These are phyloP conservation scores for Saccharomyces eubayanus DNA, from an alignment of 805 yeast species.

Conservation along the genomic window DNA sequence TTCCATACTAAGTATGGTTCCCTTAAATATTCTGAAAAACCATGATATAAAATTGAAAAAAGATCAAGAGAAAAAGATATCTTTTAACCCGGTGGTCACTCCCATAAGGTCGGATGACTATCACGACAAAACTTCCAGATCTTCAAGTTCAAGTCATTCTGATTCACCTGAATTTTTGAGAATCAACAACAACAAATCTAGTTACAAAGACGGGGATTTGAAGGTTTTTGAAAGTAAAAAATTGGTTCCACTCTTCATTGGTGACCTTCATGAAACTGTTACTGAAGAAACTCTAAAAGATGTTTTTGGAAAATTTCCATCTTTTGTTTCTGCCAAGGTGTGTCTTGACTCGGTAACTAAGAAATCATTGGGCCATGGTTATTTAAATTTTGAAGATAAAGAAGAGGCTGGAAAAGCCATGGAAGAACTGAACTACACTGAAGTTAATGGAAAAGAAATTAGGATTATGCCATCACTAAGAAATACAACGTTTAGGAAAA, in stretches of 20 bases:
- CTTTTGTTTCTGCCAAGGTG: constrained; percentile 51
- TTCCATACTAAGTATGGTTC: neutral
- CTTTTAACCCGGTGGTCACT: neutral
- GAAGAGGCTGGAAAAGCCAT: constrained; percentile 49
- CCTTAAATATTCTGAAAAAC: neutral
- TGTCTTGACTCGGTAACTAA: constrained; percentile 48
- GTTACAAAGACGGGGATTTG: neutral
- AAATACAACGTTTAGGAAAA: constrained; percentile 34
- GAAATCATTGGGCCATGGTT: constrained; percentile 63
- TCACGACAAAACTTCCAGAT: neutral
- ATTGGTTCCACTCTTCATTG: constrained; percentile 45
- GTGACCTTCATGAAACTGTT: constrained; percentile 46
- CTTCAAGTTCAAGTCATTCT: constrained; percentile 2
- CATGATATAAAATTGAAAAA: neutral
- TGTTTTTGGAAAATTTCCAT: constrained; percentile 36
- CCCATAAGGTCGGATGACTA: neutral
- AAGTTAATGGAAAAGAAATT: constrained; percentile 36
- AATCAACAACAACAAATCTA: neutral
- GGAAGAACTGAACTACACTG: constrained; percentile 46
- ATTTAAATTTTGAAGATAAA: constrained; percentile 48
- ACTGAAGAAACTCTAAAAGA: constrained; percentile 41
- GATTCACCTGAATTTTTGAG: constrained; percentile 4
- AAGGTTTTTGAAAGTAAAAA: constrained; percentile 8
- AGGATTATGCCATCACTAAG: constrained; percentile 50
- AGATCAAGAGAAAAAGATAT: neutral